A percentile compares a stretch with the other conserved stretches of the same genome.
phyloP scores from a whole-genome alignment of 495 filamentous ascomycete species.

The Penicillium pulvis region DNA sequence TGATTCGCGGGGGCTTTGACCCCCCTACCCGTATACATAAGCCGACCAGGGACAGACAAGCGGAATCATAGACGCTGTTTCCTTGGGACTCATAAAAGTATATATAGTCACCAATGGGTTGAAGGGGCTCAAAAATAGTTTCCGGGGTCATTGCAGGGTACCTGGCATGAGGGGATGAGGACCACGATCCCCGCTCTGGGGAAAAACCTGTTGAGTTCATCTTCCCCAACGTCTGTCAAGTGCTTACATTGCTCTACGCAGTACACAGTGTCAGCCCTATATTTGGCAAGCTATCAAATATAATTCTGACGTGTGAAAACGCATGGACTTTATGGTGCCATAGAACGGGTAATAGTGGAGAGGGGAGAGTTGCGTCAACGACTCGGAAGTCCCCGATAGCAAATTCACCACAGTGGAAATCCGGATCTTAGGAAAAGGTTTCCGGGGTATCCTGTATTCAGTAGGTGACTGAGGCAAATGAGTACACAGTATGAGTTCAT shows the following conservation, averaged over 20 bases:
- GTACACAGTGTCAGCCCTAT: background rate
- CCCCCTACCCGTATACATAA: slow-evolving; percentile 35
- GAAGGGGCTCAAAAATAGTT: slow-evolving; percentile 12
- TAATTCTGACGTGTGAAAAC: background rate
- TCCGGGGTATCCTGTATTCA: background rate
- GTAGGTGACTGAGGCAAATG: too few relatives aligned
- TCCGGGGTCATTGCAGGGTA: slow-evolving; percentile 14
- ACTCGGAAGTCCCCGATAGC: background rate
- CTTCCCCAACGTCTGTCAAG: background rate
- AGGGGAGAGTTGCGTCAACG: slow-evolving; percentile 5
- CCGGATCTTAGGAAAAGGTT: background rate
- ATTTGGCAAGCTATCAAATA: background rate
- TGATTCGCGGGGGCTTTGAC: slow-evolving; percentile 31
- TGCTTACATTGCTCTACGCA: too few relatives aligned
- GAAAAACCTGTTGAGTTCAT: background rate
- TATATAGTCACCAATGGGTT: slow-evolving; percentile 19
- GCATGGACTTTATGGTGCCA: background rate
- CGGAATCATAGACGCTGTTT: slow-evolving; percentile 4
- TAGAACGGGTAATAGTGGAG: slow-evolving; percentile 2
- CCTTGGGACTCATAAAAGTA: slow-evolving; percentile 23
- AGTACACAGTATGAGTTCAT: too few relatives aligned
- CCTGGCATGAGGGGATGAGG: background rate
- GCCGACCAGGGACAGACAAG: slow-evolving; percentile 24
- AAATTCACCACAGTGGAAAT: background rate
- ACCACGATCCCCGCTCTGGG: slow-evolving; percentile 4